These are phyloP conservation scores for Coccomyxa subellipsoidea DNA, from an alignment of 163 green algal genomes.

Conservation along the genomic window DNA sequence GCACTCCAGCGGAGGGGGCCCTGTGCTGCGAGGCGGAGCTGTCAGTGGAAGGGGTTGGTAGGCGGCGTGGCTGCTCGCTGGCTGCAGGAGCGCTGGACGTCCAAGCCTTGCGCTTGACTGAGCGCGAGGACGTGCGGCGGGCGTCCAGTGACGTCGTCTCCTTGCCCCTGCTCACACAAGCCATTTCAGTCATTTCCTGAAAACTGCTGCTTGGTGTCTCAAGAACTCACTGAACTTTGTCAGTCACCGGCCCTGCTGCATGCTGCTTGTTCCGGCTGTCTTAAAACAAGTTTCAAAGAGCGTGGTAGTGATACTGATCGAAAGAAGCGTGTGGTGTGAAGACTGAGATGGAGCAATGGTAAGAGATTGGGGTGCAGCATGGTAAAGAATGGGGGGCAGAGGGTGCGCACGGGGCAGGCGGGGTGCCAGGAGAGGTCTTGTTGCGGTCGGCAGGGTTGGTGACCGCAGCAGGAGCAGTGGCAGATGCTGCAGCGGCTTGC, in stretches of 20 bases:
- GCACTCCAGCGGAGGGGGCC: background rate
- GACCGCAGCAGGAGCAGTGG: background rate
- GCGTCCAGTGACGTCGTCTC: background rate
- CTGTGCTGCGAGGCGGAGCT: background rate
- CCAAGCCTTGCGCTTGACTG: background rate
- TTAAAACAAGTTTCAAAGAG: too few species aligned
- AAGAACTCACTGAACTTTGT: too few species aligned
- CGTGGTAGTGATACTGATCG: too few species aligned
- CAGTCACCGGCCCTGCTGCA: background rate
- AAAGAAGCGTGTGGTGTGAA: background rate
- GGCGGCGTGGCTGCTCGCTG: background rate
- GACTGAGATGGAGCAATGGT: background rate
- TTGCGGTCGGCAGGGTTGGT: background rate
- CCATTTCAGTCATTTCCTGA: too few species aligned
- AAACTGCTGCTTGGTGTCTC: too few species aligned
- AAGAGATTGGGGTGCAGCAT: background rate
- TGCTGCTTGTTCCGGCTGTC: background rate
- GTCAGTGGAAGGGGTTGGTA: background rate
- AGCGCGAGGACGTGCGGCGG: background rate
- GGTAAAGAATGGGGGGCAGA: background rate
- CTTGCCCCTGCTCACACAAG: background rate
- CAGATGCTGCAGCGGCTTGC: background rate
- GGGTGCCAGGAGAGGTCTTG: slow-evolving; percentile 19
- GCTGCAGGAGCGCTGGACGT: background rate
- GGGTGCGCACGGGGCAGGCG: slow-evolving; percentile 7